Evolutionary conservation across 805 yeast species (phyloP), one percentile per base, ranked within the genome.

Genomic region (Suhomyces xylopsoci): DNA sequence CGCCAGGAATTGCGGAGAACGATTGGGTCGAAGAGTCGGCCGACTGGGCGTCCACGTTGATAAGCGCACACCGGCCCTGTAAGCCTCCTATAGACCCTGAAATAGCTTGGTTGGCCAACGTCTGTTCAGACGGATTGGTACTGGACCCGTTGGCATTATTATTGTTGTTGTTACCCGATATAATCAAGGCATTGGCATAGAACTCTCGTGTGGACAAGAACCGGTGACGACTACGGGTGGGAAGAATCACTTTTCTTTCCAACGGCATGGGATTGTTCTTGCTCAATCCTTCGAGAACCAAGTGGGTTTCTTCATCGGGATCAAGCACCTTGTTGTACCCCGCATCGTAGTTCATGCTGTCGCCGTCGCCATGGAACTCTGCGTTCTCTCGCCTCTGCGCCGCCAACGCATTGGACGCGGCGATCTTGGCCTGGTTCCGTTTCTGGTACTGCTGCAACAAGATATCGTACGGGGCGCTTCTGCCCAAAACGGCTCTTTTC

Each of bases 281-380:
- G 12, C 88, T 80, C 19, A 93, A 90, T 20, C 98, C 98, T 57
- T 89, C 91, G 63, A 94, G 73, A 3, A 94, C 97, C 58, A 87
- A 88, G 47, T 88, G 90, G 1, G 97, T 90, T 62, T 94, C 99
- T 63, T 91, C 96, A 64, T 92, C 97, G 7, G 96, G 93, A 58
- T 88, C 90, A 32, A 87, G 71, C 3, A 83, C 81, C 69, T 64
- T 80, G 58, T 60, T 62, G 68, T 65, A 57, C n/a, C 78, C 79
- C 40, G 49, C 51, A 26, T 51, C 40, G 19, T 60, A 58, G 32
- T 63, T 63, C 28, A 65, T 64, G 40, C 54, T 54, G 17, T 62
- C 65, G 25, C 55, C 57, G 3, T 56, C 55, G 2, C 68, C 71
- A 22, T 70, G 60, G 52, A 71, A 72, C 44, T 68, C 78, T 34